Base-by-base conservation (phyloP, 768 basidiomycete genomes). In the Lenzites betulinus region DNA sequence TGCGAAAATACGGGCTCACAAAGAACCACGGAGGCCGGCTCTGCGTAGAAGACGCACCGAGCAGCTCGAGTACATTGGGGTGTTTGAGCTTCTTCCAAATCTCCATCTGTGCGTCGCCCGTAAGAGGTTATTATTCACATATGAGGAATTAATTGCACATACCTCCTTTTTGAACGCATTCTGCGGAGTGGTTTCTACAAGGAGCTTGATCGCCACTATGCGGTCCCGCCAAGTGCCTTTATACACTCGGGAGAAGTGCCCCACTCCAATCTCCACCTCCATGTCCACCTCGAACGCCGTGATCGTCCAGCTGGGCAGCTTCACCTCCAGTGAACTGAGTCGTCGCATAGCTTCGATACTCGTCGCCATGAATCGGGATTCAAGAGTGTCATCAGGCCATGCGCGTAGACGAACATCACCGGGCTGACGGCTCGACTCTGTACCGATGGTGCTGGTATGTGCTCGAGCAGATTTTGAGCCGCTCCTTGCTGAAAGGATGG, bases 241-340 rank as follows among this genome's bases (percentile, higher is more conserved):
- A 72, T 88, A 92, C 7, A 93, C 90, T 55, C 88, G 83, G 13
- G 88, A 88, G 75, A 92, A 90, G 73, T 83, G 87, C 0, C 92
- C 91, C 20, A 84, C 67, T 4, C 90, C 88, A 59, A 94, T 85
- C 69, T 84, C 82, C 57, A 78, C 75, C 38, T 87, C 87, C 2
- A 84, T 81, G 57, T 88, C 86, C 35, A 93, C 82, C 73, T 95
- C 93, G 66, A 89, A 90, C 52, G 84, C 84, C 49, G 90, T 92
- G 65, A 92, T 91, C 3, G 90, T 90, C 90, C 90, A 92, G 62
- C 78, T 81, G 0, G 90, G 90, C 30, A 90, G 30, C 30, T 33
- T 33, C 30, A 33, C 30, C 30, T 33, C 30, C 30, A 11, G 30
- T 33, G 6, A 4, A 11, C 30, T 33, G 11, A 33, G 30, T 11